Conservation (phyloP, 1,284 basidiomycete genomes). For the Heliocybe sulcata region DNA sequence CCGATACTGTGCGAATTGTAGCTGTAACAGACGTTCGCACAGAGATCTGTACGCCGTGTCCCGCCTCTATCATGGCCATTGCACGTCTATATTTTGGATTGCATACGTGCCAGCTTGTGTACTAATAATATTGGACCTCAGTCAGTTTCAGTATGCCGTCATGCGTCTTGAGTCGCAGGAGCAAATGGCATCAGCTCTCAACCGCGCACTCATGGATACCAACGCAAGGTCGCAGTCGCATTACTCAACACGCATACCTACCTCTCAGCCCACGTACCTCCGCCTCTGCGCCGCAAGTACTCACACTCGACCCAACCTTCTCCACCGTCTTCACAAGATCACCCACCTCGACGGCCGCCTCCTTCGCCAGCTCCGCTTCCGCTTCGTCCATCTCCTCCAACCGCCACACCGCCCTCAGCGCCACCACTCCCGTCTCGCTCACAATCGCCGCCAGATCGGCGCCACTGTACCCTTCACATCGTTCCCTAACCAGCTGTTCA, state of each 20-base stretch:
- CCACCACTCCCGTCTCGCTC: slow-evolving; percentile 84
- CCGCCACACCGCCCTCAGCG: slow-evolving; percentile 62
- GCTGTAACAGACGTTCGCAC: too few relatives aligned
- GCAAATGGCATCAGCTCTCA: too few relatives aligned
- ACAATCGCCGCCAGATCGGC: slow-evolving; percentile 86
- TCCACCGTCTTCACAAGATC: slow-evolving; percentile 72
- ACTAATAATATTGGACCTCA: too few relatives aligned
- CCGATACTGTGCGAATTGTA: too few relatives aligned
- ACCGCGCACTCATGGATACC: too few relatives aligned
- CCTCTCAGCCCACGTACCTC: slow-evolving; percentile 75
- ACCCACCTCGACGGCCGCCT: slow-evolving; percentile 21
- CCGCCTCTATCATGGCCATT: too few relatives aligned
- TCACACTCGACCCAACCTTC: slow-evolving; percentile 88
- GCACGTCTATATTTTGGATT: too few relatives aligned
- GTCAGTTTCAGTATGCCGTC: too few relatives aligned
- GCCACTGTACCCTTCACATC: slow-evolving; percentile 83
- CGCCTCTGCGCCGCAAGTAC: slow-evolving; percentile 69
- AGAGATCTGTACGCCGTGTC: too few relatives aligned
- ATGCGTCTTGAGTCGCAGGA: too few relatives aligned
- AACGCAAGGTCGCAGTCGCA: too few relatives aligned
- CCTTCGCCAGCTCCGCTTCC: slow-evolving; percentile 20
- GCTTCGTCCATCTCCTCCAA: slow-evolving; percentile 47
- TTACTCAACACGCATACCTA: slow-evolving; percentile 63
- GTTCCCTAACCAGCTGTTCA: slow-evolving; percentile 68
- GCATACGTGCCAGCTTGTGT: too few relatives aligned